Conservation (phyloP, 495 filamentous ascomycete genomes). For the Lophiostoma macrostomum region DNA sequence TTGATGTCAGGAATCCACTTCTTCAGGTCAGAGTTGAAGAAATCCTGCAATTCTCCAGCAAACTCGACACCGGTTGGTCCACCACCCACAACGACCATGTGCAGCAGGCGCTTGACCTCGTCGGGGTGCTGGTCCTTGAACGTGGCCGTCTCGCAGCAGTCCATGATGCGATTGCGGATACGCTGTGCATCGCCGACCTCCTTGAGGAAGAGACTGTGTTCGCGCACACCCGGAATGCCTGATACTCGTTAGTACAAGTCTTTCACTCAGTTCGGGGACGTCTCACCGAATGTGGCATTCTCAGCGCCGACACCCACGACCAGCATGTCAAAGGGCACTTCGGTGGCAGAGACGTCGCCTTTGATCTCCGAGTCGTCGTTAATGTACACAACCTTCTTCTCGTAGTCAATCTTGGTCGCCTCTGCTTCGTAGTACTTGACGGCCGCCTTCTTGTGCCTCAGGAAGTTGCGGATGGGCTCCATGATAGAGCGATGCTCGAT, state of each 20-base stretch:
- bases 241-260: slow-evolving; percentile 21
- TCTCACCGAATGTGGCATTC: slow-evolving; percentile 92
- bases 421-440: slow-evolving; percentile 99
- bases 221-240: slow-evolving; percentile 88
- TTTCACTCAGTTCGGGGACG: not conserved
- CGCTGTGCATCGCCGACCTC: slow-evolving; percentile 93
- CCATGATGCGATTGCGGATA: slow-evolving; percentile 98
- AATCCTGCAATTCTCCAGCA: slow-evolving; percentile 96
- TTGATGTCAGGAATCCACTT: slow-evolving; percentile 96
- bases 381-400: slow-evolving; percentile 81
- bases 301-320: slow-evolving; percentile 96
- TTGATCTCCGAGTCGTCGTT: slow-evolving; percentile 91
- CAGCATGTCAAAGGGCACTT: slow-evolving; percentile 97
- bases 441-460: slow-evolving; percentile 83
- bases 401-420: slow-evolving; percentile 92
- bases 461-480: slow-evolving; percentile 94
- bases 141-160: slow-evolving; percentile 95
- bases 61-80: slow-evolving; percentile 98
- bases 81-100: slow-evolving; percentile 99
- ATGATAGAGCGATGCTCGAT: slow-evolving; percentile 99
- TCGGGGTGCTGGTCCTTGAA: slow-evolving; percentile 95
- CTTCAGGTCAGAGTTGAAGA: slow-evolving; percentile 95
- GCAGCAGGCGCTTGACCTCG: slow-evolving; percentile 88
- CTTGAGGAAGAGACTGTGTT: slow-evolving; percentile 97
- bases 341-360: slow-evolving; percentile 75